Base-by-base conservation (phyloP, 1,284 basidiomycete species). In the Puccinia coronata region DNA sequence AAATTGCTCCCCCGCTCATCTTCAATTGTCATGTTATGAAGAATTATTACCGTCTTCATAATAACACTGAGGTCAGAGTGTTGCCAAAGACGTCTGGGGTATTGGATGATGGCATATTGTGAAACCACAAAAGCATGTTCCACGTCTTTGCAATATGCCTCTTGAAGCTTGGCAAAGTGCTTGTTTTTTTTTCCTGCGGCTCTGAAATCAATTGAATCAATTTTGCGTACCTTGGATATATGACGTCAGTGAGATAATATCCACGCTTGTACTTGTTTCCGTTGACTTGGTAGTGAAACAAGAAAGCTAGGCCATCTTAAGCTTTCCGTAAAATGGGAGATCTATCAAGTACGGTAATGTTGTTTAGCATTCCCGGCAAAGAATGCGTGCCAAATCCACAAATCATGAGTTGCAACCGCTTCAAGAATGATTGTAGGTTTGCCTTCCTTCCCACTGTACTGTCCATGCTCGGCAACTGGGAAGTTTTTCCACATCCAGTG, bases 381-480 rank as follows among this genome's bases (percentile, higher is more conserved):
- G n/a, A n/a, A n/a, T n/a, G n/a, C n/a, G n/a, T n/a, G n/a, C n/a
- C n/a, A n/a, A 23, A 76, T 36, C 57, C 41, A 63, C 25, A 76
- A 5, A 28, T 76, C 39, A 14, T 61, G 41, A 11, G 39, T 47
- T 20, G 36, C 73, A 12, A 76, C 57, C 39, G 12, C 73, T 28
- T 76, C 39, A 2, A 76, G 57, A 61, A 76, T 55, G 3, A 76
- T 12, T 0, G 55, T 61, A 25, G 73, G 36, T 18, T 43, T 39
- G 23, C 47, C 34, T 63, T 76, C 73, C 59, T 76, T 76, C 8
- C 57, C 73, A 25, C 36, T 61, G 59, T 61, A 76, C 41, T 61
- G 23, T 16, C 34, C 73, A 23, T 39, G 23, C n/a, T 39, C 34
- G 43, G 73, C 57, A 36, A 43, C 28, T 16, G 73, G 73, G 57